phyloP scores from a whole-genome alignment of 2,329 filamentous ascomycete genomes.

The Diplodia seriata region DNA sequence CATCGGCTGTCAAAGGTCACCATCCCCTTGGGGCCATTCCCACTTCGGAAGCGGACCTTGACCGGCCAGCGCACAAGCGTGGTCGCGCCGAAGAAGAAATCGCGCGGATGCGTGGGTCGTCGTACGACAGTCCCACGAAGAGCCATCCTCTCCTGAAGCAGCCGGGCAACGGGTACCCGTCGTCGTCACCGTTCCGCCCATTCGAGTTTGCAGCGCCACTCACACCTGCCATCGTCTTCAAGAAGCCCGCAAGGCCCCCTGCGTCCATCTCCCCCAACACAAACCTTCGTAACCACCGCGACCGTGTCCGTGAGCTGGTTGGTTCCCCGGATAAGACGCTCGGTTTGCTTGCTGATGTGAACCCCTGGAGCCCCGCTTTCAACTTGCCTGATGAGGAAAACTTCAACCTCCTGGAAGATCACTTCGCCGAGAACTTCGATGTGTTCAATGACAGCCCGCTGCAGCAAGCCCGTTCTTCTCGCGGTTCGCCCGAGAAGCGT shows the following conservation, averaged over 20 bases:
- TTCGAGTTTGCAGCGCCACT: slow-evolving; percentile 64
- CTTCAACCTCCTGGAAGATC: slow-evolving; percentile 58
- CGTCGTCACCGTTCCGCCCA: slow-evolving; percentile 52
- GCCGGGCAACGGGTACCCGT: slow-evolving; percentile 36
- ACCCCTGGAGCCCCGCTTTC: slow-evolving; percentile 69
- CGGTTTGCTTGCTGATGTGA: slow-evolving; percentile 44
- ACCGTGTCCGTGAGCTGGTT: slow-evolving; percentile 80
- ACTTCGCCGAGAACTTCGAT: slow-evolving; percentile 63
- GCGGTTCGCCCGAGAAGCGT: slow-evolving; percentile 71
- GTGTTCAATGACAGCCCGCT: slow-evolving; percentile 61
- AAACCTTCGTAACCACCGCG: slow-evolving; percentile 85
- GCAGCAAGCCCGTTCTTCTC: slow-evolving; percentile 53
- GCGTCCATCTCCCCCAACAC: slow-evolving; percentile 91
- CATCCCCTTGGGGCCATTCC: slow-evolving; percentile 66
- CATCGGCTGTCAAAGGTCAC: slow-evolving; percentile 79
- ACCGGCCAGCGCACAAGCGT: slow-evolving; percentile 81
- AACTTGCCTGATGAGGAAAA: slow-evolving; percentile 65
- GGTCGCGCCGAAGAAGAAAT: slow-evolving; percentile 96
- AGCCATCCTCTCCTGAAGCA: slow-evolving; percentile 63
- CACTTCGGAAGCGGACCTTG: slow-evolving; percentile 75
- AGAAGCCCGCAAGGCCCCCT: slow-evolving; percentile 67
- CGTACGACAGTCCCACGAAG: slow-evolving; percentile 89
- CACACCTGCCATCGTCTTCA: slow-evolving; percentile 84
- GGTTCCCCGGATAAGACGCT: slow-evolving; percentile 73
- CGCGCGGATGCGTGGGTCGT: slow-evolving; percentile 87